A percentile compares a stretch with the other conserved stretches of the same genome.
Evolutionary conservation across 768 basidiomycete species (phyloP).

Genomic region (Hirschioporus abietinus): DNA sequence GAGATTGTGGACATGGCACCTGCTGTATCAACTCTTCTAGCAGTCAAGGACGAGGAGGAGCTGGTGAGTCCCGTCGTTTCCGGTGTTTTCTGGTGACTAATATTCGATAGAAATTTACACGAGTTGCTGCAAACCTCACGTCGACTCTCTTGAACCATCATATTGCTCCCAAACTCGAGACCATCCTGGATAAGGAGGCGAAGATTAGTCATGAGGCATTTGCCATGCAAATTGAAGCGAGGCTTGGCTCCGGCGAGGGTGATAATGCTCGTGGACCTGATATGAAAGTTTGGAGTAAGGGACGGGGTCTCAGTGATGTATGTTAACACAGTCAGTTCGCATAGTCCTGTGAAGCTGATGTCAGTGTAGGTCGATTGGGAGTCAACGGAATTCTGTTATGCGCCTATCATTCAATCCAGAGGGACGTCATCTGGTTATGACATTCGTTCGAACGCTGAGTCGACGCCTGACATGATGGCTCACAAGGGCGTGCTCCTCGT

Average conservation of each 20-base stretch:
- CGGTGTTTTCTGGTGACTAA: not conserved
- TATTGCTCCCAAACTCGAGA: conserved; percentile 82
- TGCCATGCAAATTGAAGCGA: conserved; percentile 78
- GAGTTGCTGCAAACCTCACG: conserved; percentile 71
- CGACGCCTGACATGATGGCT: conserved; percentile 75
- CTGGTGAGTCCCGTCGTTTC: conserved; percentile 47
- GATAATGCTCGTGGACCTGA: conserved; percentile 78
- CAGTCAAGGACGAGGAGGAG: conserved; percentile 89
- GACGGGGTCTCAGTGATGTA: conserved; percentile 68
- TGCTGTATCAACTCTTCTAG: conserved; percentile 73
- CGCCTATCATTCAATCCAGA: conserved; percentile 93
- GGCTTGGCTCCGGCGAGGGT: conserved; percentile 82
- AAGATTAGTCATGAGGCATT: conserved; percentile 88
- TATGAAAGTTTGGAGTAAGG: conserved; percentile 88
- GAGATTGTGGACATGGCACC: conserved; percentile 75
- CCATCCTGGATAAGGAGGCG: conserved; percentile 86
- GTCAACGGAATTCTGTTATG: conserved; percentile 90
- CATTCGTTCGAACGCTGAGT: conserved; percentile 80
- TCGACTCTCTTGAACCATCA: conserved; percentile 83
- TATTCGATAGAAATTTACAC: conserved; percentile 61
- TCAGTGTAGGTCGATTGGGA: conserved; percentile 72
- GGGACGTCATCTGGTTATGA: conserved; percentile 83
- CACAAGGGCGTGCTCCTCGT: conserved; percentile 87
- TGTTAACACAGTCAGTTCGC: conserved; percentile 23
- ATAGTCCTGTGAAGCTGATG: conserved; percentile 6